Evolutionary conservation across 139 green algal genomes (phyloP).

Genomic region (Marvania coccoides): DNA sequence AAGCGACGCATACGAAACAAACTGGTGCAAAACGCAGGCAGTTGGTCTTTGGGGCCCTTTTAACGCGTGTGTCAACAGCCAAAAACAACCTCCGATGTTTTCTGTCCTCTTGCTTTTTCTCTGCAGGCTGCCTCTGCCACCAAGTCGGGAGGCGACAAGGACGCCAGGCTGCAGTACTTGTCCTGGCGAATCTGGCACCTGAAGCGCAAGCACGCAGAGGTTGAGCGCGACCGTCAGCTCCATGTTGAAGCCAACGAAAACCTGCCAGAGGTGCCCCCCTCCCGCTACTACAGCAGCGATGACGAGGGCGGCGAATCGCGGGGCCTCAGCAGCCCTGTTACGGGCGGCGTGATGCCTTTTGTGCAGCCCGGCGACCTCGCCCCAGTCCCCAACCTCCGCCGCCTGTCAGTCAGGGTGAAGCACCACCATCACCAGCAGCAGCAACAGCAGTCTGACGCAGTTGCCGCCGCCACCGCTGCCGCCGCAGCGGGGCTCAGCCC

Average conservation of each 20-base stretch:
- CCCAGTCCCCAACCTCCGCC: neutral
- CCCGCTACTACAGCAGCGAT: neutral
- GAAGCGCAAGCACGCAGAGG: conserved; percentile 51
- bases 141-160: conserved; percentile 41
- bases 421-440: too few species aligned
- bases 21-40: neutral
- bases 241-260: conserved; percentile 1
- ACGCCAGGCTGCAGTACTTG: conserved; percentile 73
- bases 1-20: too few species aligned
- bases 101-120: neutral
- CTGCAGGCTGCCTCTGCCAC: conserved; percentile 37
- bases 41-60: neutral
- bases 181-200: conserved; percentile 81
- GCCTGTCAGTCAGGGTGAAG: neutral
- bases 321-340: neutral
- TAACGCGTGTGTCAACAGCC: neutral
- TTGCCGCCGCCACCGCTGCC: neutral
- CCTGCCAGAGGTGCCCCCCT: neutral
- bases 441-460: too few species aligned
- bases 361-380: neutral
- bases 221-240: neutral
- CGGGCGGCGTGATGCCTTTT: neutral
- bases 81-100: neutral
- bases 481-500: neutral
- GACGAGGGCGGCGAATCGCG: conserved; percentile 4